Evolutionary conservation across 2,329 filamentous ascomycete genomes (phyloP).

Genomic region (Fusarium denticulatum): DNA sequence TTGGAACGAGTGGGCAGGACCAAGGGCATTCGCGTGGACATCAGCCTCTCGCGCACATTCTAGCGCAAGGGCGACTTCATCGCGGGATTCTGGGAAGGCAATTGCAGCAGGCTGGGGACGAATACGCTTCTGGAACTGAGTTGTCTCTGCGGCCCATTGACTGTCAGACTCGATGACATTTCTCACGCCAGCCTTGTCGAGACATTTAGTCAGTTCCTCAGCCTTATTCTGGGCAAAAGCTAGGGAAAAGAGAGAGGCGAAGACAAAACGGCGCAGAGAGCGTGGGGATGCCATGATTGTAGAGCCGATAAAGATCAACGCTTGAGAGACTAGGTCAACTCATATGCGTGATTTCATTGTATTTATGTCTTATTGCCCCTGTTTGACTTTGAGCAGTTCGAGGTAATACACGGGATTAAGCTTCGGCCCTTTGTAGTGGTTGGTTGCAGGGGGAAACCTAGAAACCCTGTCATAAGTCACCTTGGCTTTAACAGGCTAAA

Average conservation of each 20-base stretch:
- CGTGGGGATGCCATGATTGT: not conserved
- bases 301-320: not conserved
- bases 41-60: conserved; percentile 38
- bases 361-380: conserved; percentile 1
- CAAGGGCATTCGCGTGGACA: conserved; percentile 37
- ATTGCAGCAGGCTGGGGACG: conserved; percentile 35
- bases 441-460: not conserved
- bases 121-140: conserved; percentile 37
- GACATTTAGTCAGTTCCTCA: conserved; percentile 17
- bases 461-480: not conserved
- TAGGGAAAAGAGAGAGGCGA: conserved; percentile 3
- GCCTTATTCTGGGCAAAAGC: conserved; percentile 16
- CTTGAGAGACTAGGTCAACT: not conserved
- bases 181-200: conserved; percentile 26
- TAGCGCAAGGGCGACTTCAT: conserved; percentile 35
- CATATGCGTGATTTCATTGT: not conserved
- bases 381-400: not conserved
- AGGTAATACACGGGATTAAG: not conserved
- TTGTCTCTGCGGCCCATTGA: conserved; percentile 26
- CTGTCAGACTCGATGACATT: conserved; percentile 34
- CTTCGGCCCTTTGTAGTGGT: not conserved
- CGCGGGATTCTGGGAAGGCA: conserved; percentile 31
- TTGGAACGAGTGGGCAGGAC: conserved; percentile 39
- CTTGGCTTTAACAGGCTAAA: not conserved
- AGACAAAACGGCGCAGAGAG: conserved; percentile 7